Percentiles rank a stretch among this genome's conserved stretches.
Conservation (phyloP, 148 eudicot genomes). For the Gaultheria prostrata region DNA sequence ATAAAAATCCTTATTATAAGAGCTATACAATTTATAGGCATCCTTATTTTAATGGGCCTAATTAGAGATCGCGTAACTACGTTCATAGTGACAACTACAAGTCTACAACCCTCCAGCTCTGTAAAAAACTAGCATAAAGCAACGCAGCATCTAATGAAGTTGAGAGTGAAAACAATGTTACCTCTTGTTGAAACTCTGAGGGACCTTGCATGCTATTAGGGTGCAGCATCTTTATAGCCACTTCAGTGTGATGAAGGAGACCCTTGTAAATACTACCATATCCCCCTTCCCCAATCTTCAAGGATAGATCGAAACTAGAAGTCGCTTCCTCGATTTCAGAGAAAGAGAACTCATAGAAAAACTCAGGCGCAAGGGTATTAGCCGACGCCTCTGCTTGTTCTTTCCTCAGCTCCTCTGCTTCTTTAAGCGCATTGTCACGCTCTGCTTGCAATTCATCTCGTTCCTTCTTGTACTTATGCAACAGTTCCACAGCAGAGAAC, state of each 20-base stretch:
- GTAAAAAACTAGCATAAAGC: neutral
- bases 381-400: constrained; percentile 37
- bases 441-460: constrained; percentile 59
- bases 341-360: constrained; percentile 58
- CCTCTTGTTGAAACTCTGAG: constrained; percentile 82
- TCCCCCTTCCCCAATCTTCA: constrained; percentile 87
- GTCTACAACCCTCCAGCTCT: neutral
- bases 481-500: constrained; percentile 57
- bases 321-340: constrained; percentile 77
- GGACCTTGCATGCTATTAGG: constrained; percentile 65
- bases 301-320: constrained; percentile 42
- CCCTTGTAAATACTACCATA: constrained; percentile 70
- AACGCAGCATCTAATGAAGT: neutral
- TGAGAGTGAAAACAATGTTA: constrained; percentile 21
- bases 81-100: neutral
- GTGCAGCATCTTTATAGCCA: constrained; percentile 68
- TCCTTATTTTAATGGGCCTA: no score
- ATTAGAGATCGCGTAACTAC: no score
- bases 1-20: no score
- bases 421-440: constrained; percentile 55
- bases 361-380: constrained; percentile 31
- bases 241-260: constrained; percentile 62
- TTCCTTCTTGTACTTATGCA: constrained; percentile 68
- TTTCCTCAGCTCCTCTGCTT: constrained; percentile 50
- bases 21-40: no score